Conservation (phyloP, 306 rosid genomes). For the Argentina anserina region DNA sequence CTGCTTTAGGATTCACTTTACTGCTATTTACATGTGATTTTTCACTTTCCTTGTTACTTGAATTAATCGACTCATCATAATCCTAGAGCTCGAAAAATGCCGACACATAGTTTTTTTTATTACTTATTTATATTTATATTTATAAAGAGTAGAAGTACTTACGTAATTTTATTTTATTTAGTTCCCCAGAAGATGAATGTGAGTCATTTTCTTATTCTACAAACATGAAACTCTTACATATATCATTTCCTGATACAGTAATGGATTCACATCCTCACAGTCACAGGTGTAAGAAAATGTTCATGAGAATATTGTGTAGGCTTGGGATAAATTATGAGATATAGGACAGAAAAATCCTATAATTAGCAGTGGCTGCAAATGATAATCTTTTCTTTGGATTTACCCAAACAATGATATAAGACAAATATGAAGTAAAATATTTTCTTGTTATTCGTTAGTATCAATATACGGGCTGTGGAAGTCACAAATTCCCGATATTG, state of each 20-base stretch:
- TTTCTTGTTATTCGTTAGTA: background rate
- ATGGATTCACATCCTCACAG: conserved; percentile 2
- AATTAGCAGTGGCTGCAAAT: background rate
- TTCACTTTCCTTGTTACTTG: background rate
- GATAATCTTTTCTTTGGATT: background rate
- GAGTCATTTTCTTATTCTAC: no score
- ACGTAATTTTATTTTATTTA: background rate
- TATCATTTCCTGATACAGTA: background rate
- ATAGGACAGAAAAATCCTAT: background rate
- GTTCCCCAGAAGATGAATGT: no score
- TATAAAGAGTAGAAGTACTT: background rate
- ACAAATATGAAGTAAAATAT: background rate
- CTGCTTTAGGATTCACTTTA: background rate
- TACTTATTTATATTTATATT: background rate
- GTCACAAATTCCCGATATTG: background rate
- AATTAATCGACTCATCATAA: no score
- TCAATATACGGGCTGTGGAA: background rate
- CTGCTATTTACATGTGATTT: background rate
- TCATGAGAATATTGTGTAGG: background rate
- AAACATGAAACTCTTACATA: background rate
- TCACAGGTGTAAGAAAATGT: background rate
- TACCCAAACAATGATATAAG: background rate
- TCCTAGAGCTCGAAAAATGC: background rate
- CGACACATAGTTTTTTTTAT: background rate
- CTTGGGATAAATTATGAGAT: background rate